Evolutionary conservation across 129 eudicot genomes (phyloP).

Genomic region (Artemisia tridentata): DNA sequence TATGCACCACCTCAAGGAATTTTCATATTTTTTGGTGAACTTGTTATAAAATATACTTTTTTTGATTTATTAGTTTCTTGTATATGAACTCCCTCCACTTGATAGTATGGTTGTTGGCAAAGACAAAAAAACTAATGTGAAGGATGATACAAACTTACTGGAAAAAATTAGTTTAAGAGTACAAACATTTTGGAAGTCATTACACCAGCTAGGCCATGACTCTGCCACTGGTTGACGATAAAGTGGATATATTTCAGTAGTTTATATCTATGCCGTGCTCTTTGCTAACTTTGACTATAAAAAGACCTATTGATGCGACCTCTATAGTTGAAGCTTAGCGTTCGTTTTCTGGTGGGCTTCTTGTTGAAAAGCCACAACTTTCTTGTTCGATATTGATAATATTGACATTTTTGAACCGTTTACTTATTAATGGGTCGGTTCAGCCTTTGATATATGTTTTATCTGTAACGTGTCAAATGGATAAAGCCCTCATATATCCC

Average conservation of each 20-base stretch:
- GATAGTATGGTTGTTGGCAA: not conserved
- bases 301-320: slow-evolving; percentile 3
- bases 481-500: not conserved
- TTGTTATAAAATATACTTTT: slow-evolving; percentile 16
- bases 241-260: not conserved
- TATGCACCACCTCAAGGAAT: slow-evolving; percentile 9
- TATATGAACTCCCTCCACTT: slow-evolving; percentile 6
- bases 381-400: not conserved
- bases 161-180: not conserved
- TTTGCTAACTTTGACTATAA: slow-evolving; percentile 4
- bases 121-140: not conserved
- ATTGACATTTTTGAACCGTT: not conserved
- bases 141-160: not conserved
- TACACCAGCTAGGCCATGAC: not conserved
- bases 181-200: not conserved
- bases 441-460: not conserved
- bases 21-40: slow-evolving; percentile 9
- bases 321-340: slow-evolving; percentile 10
- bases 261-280: not conserved
- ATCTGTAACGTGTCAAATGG: not conserved
- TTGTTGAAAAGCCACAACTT: not conserved
- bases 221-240: slow-evolving; percentile 1
- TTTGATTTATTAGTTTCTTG: not conserved
- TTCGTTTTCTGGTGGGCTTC: not conserved
- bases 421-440: not conserved